phyloP scores from a whole-genome alignment of 1,284 basidiomycete species.

The Cerioporus squamosus region DNA sequence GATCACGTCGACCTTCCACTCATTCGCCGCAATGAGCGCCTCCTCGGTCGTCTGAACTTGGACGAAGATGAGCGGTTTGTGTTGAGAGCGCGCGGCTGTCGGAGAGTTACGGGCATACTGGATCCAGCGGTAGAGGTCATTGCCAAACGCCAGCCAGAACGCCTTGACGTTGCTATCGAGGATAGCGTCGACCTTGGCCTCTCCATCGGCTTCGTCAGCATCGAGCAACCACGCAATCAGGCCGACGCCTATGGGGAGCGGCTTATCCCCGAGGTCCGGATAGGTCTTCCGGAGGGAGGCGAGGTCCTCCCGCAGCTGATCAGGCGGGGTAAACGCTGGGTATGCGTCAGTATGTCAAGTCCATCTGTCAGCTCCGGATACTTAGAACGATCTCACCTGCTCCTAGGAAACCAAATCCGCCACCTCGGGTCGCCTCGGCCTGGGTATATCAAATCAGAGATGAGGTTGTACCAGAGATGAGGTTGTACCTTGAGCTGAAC shows the following conservation, averaged over 20 bases:
- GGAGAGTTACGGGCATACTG: constrained; percentile 59
- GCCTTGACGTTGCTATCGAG: constrained; percentile 61
- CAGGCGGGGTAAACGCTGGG: constrained; percentile 29
- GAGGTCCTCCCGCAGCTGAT: constrained; percentile 52
- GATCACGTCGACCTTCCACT: constrained; percentile 71
- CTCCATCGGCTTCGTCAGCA: constrained; percentile 42
- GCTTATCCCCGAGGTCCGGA: constrained; percentile 37
- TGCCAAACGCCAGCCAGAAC: constrained; percentile 76
- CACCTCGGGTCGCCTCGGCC: constrained; percentile 59
- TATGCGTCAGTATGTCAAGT: neutral
- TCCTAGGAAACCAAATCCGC: constrained; percentile 73
- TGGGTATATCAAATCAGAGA: neutral
- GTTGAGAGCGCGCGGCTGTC: constrained; percentile 36
- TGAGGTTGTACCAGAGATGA: no score
- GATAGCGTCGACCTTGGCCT: constrained; percentile 51
- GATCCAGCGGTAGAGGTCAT: constrained; percentile 63
- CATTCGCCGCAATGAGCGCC: constrained; percentile 57
- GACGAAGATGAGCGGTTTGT: constrained; percentile 62
- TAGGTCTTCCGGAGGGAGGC: constrained; percentile 45
- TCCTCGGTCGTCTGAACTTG: constrained; percentile 63
- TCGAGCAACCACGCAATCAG: constrained; percentile 75
- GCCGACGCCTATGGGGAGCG: constrained; percentile 72
- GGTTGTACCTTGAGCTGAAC: neutral
- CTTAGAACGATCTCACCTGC: constrained; percentile 45
- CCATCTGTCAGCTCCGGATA: neutral